Evolutionary conservation across 371 early-diverging fungal species (phyloP), one percentile per base, ranked within the genome.

Genomic region (Conidiobolus incongruus): DNA sequence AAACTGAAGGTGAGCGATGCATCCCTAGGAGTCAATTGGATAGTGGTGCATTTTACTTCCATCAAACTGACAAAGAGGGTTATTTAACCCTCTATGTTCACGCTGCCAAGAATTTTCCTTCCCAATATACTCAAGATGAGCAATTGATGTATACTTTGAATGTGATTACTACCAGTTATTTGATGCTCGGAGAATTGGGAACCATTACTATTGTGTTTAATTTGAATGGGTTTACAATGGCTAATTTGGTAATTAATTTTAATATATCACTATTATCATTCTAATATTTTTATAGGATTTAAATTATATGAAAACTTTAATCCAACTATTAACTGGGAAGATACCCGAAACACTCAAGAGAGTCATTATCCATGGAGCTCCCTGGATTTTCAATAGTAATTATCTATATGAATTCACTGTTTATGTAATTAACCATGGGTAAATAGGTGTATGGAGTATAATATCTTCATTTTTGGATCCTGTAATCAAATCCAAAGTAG

Each of bases 381-480:
- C 92, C 11, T 81, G 86, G 74, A 67, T 86, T 39, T 90, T 91
- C 59, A 69, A 72, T 44, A 77, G 85, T 53, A 36, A 24, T 26
- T 29, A 8, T 12, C n/a, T 15, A 41, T 30, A 17, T 31, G 10
- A 22, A 16, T 24, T 10, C 19, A 35, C 10, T 20, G 13, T 35
- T 15, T 11, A 12, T 23, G 6, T 46, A 87, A 86, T 0, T 88
- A 91, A 11, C 77, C 83, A 70, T 67, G 83, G n/a, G 39, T 88
- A 88, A 60, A 68, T 72, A 46, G 79, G 85, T 53, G 70, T 80
- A 13, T 87, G 77, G 77, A 74, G 65, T 48, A 55, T 85, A 52
- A 75, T 83, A 40, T 63, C 72, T n/a, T 77, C 82, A 15, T 58
- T 82, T 52, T 62, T 92, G 22, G 93, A 92, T 62, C 92, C 93